A percentile compares a stretch with the other conserved stretches of the same genome.
These are phyloP conservation scores for Digitaria exilis DNA, from an alignment of 202 grass and related monocot species.

Conservation along the genomic window DNA sequence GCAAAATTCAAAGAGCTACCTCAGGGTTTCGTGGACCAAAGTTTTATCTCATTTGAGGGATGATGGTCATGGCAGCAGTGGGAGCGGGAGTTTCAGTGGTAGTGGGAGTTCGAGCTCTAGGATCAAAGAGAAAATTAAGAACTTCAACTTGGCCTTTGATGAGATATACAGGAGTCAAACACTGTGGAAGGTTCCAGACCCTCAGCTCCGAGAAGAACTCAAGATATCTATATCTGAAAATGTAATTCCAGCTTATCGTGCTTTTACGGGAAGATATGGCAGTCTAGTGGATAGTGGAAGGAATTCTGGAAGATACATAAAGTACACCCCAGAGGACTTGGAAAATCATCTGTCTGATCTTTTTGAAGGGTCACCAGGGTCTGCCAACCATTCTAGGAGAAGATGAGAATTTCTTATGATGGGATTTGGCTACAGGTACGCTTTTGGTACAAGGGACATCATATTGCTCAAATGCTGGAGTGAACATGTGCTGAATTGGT, in stretches of 20 bases:
- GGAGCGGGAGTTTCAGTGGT: conserved; percentile 46
- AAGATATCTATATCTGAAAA: conserved; percentile 96
- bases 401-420: conserved; percentile 45
- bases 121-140: conserved; percentile 90
- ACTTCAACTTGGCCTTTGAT: conserved; percentile 91
- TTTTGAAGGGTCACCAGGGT: conserved; percentile 77
- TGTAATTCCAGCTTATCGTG: conserved; percentile 92
- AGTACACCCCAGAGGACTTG: conserved; percentile 85
- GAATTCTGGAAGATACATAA: conserved; percentile 72
- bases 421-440: conserved; percentile 50
- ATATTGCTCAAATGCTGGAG: conserved; percentile 33
- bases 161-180: conserved; percentile 88
- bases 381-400: conserved; percentile 69
- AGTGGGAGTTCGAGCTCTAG: conserved; percentile 64
- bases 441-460: conserved; percentile 37
- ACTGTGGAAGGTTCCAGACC: conserved; percentile 88
- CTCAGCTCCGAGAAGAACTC: conserved; percentile 86
- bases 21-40: conserved; percentile 92
- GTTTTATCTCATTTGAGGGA: conserved; percentile 86
- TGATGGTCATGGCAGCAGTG: conserved; percentile 58
- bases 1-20: conserved; percentile 85
- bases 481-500: conserved; percentile 18
- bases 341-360: conserved; percentile 80
- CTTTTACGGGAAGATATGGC: conserved; percentile 88
- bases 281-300: conserved; percentile 78